Base-by-base conservation (phyloP, 2,329 filamentous ascomycete genomes). In the Pseudogymnoascus verrucosus region DNA sequence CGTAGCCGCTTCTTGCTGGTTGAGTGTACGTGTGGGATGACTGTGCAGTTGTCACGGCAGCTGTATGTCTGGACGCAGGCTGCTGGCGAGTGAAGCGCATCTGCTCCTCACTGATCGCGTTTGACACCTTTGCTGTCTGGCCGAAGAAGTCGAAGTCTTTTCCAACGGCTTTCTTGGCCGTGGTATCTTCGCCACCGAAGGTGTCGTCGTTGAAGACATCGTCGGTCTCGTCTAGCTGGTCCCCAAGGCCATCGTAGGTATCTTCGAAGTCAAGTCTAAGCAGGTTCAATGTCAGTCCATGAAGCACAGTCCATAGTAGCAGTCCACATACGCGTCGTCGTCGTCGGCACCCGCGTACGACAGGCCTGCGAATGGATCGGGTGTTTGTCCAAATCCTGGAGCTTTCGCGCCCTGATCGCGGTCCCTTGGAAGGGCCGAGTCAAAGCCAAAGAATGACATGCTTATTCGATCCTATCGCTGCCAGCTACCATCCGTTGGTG, bases 61-160 rank as follows among this genome's bases (percentile, higher is more conserved):
- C 64, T 64, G 76, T 71, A 21, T 76, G 71, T 68, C 79, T 81
- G 19, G 82, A 75, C 16, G 81, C 76, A 12, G 89, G 87, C 68
- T 89, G 83, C 68, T 93, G 87, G 62, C 92, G 87, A 70, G 84
- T 85, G 76, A 88, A 97, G 64, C 92, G 87, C 71, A 92, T 80
- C 73, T 96, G 90, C 77, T 98, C 95, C 76, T 98, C 92, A 68
- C 91, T 89, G 69, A 99, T 89, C 37, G 89, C 92, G 77, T 88
- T 84, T 19, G 92, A 83, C 42, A 96, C 90, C 76, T 93, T 87
- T 64, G 93, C 93, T 5, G 95, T 99, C 72, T 90, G 88, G 42
- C 93, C 93, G 68, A 96, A 96, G 77, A 98, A 99, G 76, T 99
- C 95, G 71, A 98, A 98, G 76, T 99, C 93, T 74, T 90, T 96